Base-by-base conservation (phyloP, 345 rosid genomes). In the Orychophragmus violaceus region DNA sequence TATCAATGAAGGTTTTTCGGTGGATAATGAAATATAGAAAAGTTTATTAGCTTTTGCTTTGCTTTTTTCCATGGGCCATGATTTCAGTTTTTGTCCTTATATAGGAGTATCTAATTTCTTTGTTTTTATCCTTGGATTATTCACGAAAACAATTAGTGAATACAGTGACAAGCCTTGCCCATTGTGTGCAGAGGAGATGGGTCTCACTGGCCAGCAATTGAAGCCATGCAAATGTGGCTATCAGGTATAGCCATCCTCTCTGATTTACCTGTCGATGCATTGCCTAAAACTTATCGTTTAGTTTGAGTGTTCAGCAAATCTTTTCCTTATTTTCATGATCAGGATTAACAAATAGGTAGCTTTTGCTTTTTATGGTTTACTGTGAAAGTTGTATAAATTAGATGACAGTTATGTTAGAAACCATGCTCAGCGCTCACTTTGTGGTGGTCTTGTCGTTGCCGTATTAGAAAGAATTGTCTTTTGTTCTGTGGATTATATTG, bases 151-250 rank as follows among this genome's bases (percentile, higher is more conserved):
- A 80, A 88, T 91, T 96, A 82, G 87, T 64, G 97, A 85, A 17
- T 78, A 81, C 62, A 88, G 96, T 62, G 96, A 91, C 52, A 91
- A 69, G 83, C 84, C 85, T 23, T 91, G 96, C 51, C 97, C 96
- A 21, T 86, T 91, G 65, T 91, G 97, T 19, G 85, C n/a, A n/a
- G n/a, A n/a, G n/a, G n/a, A n/a, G n/a, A n/a, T n/a, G n/a, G n/a
- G n/a, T n/a, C n/a, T n/a, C 94, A 0, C 97, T 37, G 97, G 87
- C 77, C 96, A 85, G 78, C 94, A 91, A 37, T 79, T 91, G 80
- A 91, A 85, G 81, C 96, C 97, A 52, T 91, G 97, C 84, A 80
- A 83, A 81, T 91, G 97, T 79, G 97, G 96, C 59, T 91, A 91
- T 32, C 91, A 91, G 91, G 95, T 90, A 42, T 42, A 72, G 48